A percentile compares a stretch with the other conserved stretches of the same genome.
phyloP scores from a whole-genome alignment of 768 basidiomycete genomes.

The Saitozyma podzolica region DNA sequence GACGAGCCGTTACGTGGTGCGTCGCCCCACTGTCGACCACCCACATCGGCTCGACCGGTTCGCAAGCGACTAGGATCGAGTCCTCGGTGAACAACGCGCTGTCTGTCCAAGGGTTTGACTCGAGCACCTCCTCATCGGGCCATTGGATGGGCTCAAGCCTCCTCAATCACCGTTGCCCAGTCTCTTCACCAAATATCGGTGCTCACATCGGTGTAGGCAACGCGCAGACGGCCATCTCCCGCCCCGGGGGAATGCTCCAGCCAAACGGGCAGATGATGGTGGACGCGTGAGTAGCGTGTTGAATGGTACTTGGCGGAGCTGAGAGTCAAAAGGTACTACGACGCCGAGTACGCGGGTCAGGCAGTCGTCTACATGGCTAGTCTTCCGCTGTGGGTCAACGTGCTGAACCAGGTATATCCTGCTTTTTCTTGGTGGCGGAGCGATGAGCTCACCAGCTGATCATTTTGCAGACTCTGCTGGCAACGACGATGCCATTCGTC shows the following conservation, averaged over 20 bases:
- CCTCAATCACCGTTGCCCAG: slow-evolving; percentile 1
- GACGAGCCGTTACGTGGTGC: slow-evolving; percentile 13
- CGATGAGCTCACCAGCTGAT: not conserved
- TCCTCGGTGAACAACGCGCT: no score
- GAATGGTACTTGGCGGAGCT: no score
- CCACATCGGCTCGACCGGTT: not conserved
- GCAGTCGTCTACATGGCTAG: no score
- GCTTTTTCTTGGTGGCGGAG: slow-evolving; percentile 42
- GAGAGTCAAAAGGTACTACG: no score
- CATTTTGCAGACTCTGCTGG: slow-evolving; percentile 24
- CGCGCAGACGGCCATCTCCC: no score
- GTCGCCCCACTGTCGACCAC: slow-evolving; percentile 13
- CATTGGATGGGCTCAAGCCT: no score
- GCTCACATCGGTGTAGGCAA: no score
- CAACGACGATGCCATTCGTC: slow-evolving; percentile 40
- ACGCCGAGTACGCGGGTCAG: slow-evolving; percentile 53
- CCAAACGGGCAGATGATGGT: slow-evolving; percentile 3
- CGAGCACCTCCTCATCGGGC: no score
- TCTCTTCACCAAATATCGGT: slow-evolving; percentile 11
- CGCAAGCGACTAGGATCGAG: no score
- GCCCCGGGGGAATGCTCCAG: no score
- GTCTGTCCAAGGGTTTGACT: not conserved
- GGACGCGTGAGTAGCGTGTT: slow-evolving; percentile 11
- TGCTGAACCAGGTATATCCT: no score
- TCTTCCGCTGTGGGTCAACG: slow-evolving; percentile 69